Evolutionary conservation across 2,329 filamentous ascomycete species (phyloP), one percentile per base, ranked within the genome.

Genomic region (Orbilia javanica): DNA sequence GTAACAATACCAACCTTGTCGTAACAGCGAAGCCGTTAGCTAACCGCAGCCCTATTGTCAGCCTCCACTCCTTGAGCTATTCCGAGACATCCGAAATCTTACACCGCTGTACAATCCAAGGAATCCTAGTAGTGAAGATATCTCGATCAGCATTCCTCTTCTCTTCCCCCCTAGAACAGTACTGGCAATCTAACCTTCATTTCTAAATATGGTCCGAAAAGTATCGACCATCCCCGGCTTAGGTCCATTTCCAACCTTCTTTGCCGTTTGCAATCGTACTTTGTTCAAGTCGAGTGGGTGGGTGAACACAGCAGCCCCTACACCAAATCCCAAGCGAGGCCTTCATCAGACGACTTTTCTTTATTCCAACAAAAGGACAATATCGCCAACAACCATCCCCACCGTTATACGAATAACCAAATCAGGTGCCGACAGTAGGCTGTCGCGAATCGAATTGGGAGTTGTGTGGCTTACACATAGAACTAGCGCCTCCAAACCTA

Each of bases 11-110:
- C 34, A 29, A 79, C 81, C 88, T 86, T 98, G 96, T 80, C 96
- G 94, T 73, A 98, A 88, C 60, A 98, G 89, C 71, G 94, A 96
- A 81, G 96, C 96, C 1, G 94, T 96, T 75, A 98, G 90, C 86
- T 90, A 82, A 34, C n/a, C 27, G 27, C 13, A 10, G 22, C 36
- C 52, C 36, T 50, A n/a, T 18, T 15, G 10, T 42, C 27, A 52
- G 44, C 39, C 55, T 64, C 25, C 53, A 25, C 6, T 52, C 31
- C 34, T 22, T 8, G 29, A 60, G 55, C 34, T 39, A 68, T 52
- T 66, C 69, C 62, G 53, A 44, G n/a, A 42, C 5, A 64, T 53
- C 48, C 63, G 72, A 22, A 63, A 4, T 69, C 87, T 62, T 87
- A 91, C 89, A 76, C 96, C 96, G 82, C 89, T 91, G 85, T 99